Conservation (phyloP, 345 rosid genomes). For the Syzygium oleosum region DNA sequence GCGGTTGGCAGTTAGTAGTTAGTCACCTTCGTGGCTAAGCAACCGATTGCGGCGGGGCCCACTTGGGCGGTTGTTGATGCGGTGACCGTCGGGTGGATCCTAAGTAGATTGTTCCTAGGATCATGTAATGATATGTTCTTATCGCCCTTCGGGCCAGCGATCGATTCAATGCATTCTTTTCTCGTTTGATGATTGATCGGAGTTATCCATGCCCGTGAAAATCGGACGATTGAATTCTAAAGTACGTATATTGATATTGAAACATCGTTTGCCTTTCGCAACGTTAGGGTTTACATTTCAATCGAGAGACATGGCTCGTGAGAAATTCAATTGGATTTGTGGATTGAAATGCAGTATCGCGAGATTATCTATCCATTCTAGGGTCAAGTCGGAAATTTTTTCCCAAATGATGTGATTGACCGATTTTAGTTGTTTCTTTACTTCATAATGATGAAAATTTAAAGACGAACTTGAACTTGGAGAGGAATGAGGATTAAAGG, state of each 20-base stretch:
- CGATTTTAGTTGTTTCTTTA: not conserved
- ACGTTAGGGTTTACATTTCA: rapidly evolving
- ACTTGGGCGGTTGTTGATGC: not conserved
- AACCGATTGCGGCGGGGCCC: not conserved
- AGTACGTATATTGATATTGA: not conserved
- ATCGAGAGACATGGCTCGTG: not conserved
- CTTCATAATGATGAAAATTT: not conserved
- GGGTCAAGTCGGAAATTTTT: not conserved
- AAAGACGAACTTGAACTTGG: not conserved
- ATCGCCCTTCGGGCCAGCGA: not conserved
- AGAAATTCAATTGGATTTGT: rapidly evolving
- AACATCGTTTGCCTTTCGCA: not conserved
- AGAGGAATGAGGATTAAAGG: not conserved
- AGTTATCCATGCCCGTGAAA: not conserved
- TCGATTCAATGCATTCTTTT: not conserved
- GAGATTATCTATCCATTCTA: rapidly evolving
- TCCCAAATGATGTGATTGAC: not conserved
- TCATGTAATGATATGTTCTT: not conserved
- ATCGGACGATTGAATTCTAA: rapidly evolving
- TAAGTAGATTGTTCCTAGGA: not conserved
- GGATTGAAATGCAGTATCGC: rapidly evolving
- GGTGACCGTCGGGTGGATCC: not conserved
- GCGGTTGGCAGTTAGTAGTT: not conserved
- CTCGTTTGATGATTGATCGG: not conserved
- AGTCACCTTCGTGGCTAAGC: not conserved